Base-by-base conservation (phyloP, 2,329 filamentous ascomycete genomes). In the Penicillium janthinellum region DNA sequence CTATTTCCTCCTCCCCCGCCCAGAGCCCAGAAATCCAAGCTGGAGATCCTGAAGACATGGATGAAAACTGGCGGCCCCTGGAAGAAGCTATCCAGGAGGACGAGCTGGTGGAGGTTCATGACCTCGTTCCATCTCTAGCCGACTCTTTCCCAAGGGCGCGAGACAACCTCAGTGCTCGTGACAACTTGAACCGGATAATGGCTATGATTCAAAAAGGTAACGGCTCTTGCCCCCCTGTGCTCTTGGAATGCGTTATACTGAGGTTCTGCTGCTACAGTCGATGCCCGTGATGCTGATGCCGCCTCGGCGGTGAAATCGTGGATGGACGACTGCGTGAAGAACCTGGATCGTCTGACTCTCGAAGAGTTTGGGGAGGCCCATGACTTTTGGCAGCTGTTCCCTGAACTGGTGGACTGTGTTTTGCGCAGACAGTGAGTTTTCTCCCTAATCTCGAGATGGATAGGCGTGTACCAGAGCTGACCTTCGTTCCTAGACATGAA, bases 1-100 rank as follows among this genome's bases (percentile, higher is more conserved):
- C 78, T 7, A 71, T 80, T 49, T 71, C 75, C 10, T 80, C 79
- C 4, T 79, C 80, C 15, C 75, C 79, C 12, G 71, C 74, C 20
- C 73, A 74, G 45, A 81, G 79, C 55, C 79, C 78, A 11, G 76
- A 80, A 57, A 82, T 82, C 35, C 80, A 83, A 67, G 78, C 82
- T 15, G 78, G 79, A 7, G 79, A 81, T 45, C 68, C 77, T 17
- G 81, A 83, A 69, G 81, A 82, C 58, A 79, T 80, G 66, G 78
- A 80, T 54, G 77, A 81, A 8, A 78, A 69, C 61, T 82, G 80
- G 80, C 75, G 71, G 58, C 68, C 72, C 3, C 60, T 79, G 55
- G 74, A 68, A 12, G 75, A 75, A 37, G 71, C 69, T 12, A 53
- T 76, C 48, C 72, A 70, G 41, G 71, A 75, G 11, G 69, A 68